Conservation (phyloP, 352 stramenopile species). For the Phytophthora brassicae region DNA sequence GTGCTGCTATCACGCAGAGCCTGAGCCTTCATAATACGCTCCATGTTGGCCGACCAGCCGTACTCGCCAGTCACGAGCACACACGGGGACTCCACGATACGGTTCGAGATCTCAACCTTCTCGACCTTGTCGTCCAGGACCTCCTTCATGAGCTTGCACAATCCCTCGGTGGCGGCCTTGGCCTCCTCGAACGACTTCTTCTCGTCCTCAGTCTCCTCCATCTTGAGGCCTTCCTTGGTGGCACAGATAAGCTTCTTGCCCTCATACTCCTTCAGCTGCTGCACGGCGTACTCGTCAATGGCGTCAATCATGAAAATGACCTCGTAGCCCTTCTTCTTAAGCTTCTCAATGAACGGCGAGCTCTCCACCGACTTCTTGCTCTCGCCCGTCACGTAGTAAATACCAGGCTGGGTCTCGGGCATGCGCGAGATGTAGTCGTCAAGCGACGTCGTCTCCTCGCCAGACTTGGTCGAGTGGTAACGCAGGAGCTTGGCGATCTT, state of each 20-base stretch:
- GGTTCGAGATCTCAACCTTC: slow-evolving; percentile 99
- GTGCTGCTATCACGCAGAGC: slow-evolving; percentile 97
- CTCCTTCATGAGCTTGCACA: slow-evolving; percentile 99
- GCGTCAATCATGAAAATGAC: slow-evolving; percentile 99
- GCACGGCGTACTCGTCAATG: slow-evolving; percentile 99
- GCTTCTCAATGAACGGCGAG: slow-evolving; percentile 99
- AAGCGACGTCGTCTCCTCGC: slow-evolving; percentile 96
- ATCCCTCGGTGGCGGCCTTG: slow-evolving; percentile 95
- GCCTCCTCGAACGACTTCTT: slow-evolving; percentile 99
- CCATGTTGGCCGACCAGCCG: slow-evolving; percentile 99
- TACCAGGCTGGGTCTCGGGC: slow-evolving; percentile 97
- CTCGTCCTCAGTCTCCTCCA: slow-evolving; percentile 96
- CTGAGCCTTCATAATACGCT: slow-evolving; percentile 99
- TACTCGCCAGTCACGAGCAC: slow-evolving; percentile 99
- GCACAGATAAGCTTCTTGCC: slow-evolving; percentile 99
- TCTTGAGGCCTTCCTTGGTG: slow-evolving; percentile 97
- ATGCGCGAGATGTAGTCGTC: slow-evolving; percentile 98
- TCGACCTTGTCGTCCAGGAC: slow-evolving; percentile 99
- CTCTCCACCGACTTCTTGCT: slow-evolving; percentile 99
- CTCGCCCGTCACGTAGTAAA: slow-evolving; percentile 99
- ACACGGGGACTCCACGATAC: slow-evolving; percentile 98
- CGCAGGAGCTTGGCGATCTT: slow-evolving; percentile 99
- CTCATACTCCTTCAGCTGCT: slow-evolving; percentile 99
- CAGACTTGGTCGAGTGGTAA: slow-evolving; percentile 99
- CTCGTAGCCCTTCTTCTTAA: slow-evolving; percentile 99